Conservation (phyloP, 129 eudicot genomes). For the Flaveria ramosissima region DNA sequence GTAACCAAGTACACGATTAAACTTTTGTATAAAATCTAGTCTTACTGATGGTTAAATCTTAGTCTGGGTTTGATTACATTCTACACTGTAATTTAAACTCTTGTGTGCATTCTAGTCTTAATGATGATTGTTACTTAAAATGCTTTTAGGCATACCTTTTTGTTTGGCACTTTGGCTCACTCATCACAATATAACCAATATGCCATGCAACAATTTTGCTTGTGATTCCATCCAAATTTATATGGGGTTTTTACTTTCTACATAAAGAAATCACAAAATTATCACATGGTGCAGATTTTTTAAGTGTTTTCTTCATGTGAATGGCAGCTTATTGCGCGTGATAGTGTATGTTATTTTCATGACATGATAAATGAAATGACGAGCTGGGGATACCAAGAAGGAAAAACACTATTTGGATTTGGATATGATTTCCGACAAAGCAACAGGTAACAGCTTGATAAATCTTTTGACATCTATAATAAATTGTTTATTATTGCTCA, state of each 20-base stretch:
- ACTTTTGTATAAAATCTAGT: not conserved
- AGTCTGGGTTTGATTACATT: constrained; percentile 2
- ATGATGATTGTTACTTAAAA: constrained; percentile 11
- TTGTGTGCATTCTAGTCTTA: not conserved
- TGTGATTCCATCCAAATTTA: constrained; percentile 3
- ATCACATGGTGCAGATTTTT: not conserved
- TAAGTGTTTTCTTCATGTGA: constrained; percentile 3
- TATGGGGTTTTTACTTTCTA: not conserved
- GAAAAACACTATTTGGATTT: constrained; percentile 93
- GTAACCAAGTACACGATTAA: not conserved
- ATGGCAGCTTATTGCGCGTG: constrained; percentile 71
- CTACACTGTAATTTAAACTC: not conserved
- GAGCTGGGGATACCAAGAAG: constrained; percentile 96
- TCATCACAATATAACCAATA: not conserved
- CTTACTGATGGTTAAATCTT: not conserved
- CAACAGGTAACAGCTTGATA: constrained; percentile 60
- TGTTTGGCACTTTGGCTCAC: constrained; percentile 3
- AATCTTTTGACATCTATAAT: constrained; percentile 2
- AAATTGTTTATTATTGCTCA: not conserved
- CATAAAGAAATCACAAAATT: not conserved
- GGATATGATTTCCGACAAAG: constrained; percentile 99
- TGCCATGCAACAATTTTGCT: not conserved
- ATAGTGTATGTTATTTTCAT: constrained; percentile 84
- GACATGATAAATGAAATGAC: constrained; percentile 89
- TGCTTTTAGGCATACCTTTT: not conserved